A percentile compares a stretch with the other conserved stretches of the same genome.
phyloP scores from a whole-genome alignment of 129 eudicot genomes.

The Flaveria brownii region DNA sequence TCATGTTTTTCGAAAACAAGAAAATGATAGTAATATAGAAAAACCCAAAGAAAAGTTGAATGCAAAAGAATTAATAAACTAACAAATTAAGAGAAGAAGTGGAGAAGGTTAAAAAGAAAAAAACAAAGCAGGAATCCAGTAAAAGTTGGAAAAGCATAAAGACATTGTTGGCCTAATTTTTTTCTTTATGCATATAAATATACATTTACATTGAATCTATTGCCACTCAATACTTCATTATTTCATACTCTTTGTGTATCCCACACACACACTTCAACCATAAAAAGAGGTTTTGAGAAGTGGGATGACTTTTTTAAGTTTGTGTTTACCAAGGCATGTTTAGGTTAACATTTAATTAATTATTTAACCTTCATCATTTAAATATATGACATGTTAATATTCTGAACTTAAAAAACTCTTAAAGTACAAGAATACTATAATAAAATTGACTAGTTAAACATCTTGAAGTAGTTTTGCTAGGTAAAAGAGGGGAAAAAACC shows the following conservation, averaged over 20 bases:
- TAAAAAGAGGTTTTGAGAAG: slow-evolving; percentile 44
- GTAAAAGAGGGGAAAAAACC: no score
- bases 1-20: neutral
- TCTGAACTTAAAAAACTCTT: neutral
- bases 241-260: slow-evolving; percentile 18
- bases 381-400: neutral
- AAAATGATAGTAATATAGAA: neutral
- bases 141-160: slow-evolving; percentile 49
- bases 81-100: slow-evolving; percentile 19
- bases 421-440: no score
- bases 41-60: neutral
- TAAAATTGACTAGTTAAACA: no score
- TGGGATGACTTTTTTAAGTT: slow-evolving; percentile 23
- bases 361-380: neutral
- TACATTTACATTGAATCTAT: slow-evolving; percentile 21
- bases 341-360: neutral
- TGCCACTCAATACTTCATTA: slow-evolving; percentile 26
- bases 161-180: slow-evolving; percentile 42
- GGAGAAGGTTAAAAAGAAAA: slow-evolving; percentile 29
- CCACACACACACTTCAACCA: slow-evolving; percentile 20
- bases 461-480: no score
- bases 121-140: slow-evolving; percentile 63
- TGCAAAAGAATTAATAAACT: neutral
- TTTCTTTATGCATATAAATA: slow-evolving; percentile 24
- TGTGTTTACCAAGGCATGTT: slow-evolving; percentile 20